Percentiles rank a stretch among this genome's conserved stretches.
phyloP scores from a whole-genome alignment of 768 basidiomycete species.

The Termitomyces eurrhizus region DNA sequence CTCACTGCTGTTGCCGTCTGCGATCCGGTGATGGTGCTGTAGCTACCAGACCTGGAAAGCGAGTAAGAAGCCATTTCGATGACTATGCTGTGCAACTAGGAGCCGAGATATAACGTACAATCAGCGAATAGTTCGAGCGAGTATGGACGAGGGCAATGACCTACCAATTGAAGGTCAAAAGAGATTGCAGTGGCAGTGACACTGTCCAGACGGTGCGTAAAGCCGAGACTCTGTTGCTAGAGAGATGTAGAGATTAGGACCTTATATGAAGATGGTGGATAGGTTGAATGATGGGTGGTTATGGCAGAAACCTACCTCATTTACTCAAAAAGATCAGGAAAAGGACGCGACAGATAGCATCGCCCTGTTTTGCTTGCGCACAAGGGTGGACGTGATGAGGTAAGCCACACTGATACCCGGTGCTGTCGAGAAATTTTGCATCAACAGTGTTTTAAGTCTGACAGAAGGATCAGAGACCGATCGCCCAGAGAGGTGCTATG shows the following conservation, averaged over 20 bases:
- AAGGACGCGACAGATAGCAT: constrained; percentile 12
- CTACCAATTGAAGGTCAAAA: not conserved
- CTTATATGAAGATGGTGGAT: constrained; percentile 13
- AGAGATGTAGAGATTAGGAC: constrained; percentile 4
- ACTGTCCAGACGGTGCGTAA: not conserved
- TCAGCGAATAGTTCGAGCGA: not conserved
- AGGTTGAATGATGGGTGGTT: constrained; percentile 11
- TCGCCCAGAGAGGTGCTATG: constrained; percentile 2
- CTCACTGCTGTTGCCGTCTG: constrained; percentile 12
- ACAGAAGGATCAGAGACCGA: not conserved
- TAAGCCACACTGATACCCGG: constrained; percentile 9
- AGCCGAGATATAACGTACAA: constrained; percentile 2
- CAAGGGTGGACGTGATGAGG: constrained; percentile 8
- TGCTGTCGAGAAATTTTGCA: not conserved
- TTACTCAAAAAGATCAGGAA: constrained; percentile 8
- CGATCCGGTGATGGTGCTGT: constrained; percentile 14
- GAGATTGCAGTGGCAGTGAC: not conserved
- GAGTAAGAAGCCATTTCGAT: constrained; percentile 12
- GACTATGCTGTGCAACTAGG: constrained; percentile 16
- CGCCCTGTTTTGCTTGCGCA: not conserved
- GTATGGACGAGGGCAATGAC: not conserved
- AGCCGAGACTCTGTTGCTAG: constrained; percentile 3
- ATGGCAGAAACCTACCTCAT: constrained; percentile 12
- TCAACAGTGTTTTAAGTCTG: not conserved
- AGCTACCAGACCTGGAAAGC: constrained; percentile 6